Conservation (phyloP, 2,329 filamentous ascomycete species). For the Phaeoacremonium minimum region DNA sequence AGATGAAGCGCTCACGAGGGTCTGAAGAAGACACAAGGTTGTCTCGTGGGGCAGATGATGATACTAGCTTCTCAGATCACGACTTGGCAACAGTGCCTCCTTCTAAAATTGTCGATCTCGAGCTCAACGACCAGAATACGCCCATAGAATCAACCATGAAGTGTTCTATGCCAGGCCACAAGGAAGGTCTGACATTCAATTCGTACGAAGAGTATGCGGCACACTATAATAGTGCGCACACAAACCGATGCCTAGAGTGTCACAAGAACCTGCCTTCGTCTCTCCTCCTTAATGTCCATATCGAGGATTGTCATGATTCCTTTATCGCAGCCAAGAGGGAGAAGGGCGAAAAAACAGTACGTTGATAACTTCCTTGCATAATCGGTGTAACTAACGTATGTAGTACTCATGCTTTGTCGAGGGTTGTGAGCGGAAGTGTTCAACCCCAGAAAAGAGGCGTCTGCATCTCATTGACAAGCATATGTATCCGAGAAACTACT, state of each 20-base stretch:
- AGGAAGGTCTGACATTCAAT: conserved; percentile 62
- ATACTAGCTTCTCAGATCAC: conserved; percentile 9
- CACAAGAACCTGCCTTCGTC: conserved; percentile 82
- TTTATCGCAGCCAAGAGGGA: conserved; percentile 68
- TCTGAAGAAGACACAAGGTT: conserved; percentile 37
- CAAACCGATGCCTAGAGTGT: conserved; percentile 82
- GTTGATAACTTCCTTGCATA: conserved; percentile 19
- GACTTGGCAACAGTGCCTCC: conserved; percentile 20
- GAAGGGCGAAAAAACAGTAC: conserved; percentile 80
- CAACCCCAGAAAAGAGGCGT: conserved; percentile 75
- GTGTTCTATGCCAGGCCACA: conserved; percentile 80
- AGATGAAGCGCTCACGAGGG: conserved; percentile 63
- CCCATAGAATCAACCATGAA: conserved; percentile 62
- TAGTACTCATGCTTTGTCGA: conserved; percentile 89
- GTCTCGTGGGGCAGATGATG: conserved; percentile 5
- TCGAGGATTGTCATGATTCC: conserved; percentile 87
- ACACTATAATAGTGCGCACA: conserved; percentile 78
- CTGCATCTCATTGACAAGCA: conserved; percentile 94
- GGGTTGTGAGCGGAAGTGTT: conserved; percentile 79
- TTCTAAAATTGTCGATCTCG: conserved; percentile 58
- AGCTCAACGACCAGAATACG: conserved; percentile 31
- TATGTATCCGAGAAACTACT: conserved; percentile 82
- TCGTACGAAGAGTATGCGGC: conserved; percentile 79
- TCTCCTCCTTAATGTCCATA: conserved; percentile 77
- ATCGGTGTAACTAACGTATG: conserved; percentile 2